These are phyloP conservation scores for Kalmusia sp. DNA, from an alignment of 2,329 filamentous ascomycete species.

Conservation along the genomic window DNA sequence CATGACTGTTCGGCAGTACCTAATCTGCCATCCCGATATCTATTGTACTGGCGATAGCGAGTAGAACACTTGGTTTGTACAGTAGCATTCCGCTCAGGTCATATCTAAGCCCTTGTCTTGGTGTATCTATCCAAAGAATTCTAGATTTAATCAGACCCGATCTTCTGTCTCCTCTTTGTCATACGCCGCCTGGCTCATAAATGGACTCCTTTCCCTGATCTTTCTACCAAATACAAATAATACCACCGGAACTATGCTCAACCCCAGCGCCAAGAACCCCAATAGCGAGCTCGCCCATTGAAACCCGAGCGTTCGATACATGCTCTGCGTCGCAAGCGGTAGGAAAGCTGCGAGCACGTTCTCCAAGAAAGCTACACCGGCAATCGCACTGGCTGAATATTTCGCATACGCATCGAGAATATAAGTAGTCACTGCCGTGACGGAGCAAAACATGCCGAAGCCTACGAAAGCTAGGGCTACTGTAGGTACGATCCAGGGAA, in stretches of 20 bases:
- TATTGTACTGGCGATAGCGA: too few species aligned
- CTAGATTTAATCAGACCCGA: too few species aligned
- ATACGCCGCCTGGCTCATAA: conserved; percentile 44
- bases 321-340: conserved; percentile 54
- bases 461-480: conserved; percentile 58
- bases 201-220: conserved; percentile 49
- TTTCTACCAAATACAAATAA: conserved; percentile 51
- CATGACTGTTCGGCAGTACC: too few species aligned
- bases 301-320: conserved; percentile 58
- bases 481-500: conserved; percentile 58
- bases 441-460: conserved; percentile 57
- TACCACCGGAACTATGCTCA: conserved; percentile 55
- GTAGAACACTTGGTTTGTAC: too few species aligned
- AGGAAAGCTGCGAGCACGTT: conserved; percentile 58
- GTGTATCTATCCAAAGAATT: too few species aligned
- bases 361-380: conserved; percentile 57
- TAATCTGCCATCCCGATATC: too few species aligned
- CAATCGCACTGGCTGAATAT: conserved; percentile 59
- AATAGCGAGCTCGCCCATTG: conserved; percentile 58
- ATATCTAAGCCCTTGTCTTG: too few species aligned
- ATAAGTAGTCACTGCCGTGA: conserved; percentile 56
- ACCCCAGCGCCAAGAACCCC: conserved; percentile 51
- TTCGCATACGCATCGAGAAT: conserved; percentile 58
- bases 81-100: too few species aligned
- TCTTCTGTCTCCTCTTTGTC: conserved; percentile 10